phyloP scores from a whole-genome alignment of 495 filamentous ascomycete genomes.

The Friedmanniomyces endolithicus region DNA sequence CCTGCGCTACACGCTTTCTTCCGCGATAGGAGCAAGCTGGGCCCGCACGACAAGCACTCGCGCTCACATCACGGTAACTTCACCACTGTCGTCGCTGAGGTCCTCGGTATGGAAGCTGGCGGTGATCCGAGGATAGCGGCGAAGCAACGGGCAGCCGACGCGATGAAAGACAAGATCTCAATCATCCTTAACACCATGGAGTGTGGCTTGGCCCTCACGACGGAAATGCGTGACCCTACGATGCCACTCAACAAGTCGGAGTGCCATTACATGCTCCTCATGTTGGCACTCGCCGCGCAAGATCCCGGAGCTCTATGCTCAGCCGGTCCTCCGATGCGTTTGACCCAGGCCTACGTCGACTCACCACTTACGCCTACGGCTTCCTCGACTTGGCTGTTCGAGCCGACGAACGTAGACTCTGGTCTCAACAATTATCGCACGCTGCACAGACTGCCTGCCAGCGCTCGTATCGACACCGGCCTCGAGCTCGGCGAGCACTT shows the following conservation, averaged over 20 bases:
- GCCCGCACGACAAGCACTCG: conserved; percentile 1
- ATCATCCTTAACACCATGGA: conserved; percentile 25
- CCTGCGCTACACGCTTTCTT: conserved; percentile 18
- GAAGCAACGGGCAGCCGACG: conserved; percentile 20
- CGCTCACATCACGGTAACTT: conserved; percentile 20
- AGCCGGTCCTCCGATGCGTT: conserved; percentile 20
- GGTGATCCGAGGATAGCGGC: conserved; percentile 24
- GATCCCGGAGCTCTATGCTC: conserved; percentile 25
- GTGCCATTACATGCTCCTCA: conserved; percentile 24
- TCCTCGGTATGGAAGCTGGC: conserved; percentile 25
- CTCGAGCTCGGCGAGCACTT: conserved; percentile 19
- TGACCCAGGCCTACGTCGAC: background rate
- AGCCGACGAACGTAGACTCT: conserved; percentile 23
- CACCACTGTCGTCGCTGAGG: conserved; percentile 22
- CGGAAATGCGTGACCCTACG: conserved; percentile 5
- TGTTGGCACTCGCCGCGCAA: conserved; percentile 22
- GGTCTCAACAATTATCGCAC: conserved; percentile 20
- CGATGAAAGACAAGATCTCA: conserved; percentile 24
- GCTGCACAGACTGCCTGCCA: conserved; percentile 5
- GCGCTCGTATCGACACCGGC: conserved; percentile 10
- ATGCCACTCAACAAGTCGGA: conserved; percentile 12
- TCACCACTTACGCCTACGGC: conserved; percentile 16
- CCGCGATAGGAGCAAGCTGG: conserved; percentile 10
- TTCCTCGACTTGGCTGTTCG: conserved; percentile 21
- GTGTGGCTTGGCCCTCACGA: conserved; percentile 20